Evolutionary conservation across 306 rosid genomes (phyloP), one percentile per base, ranked within the genome.

Genomic region (Inga leiocalycina): DNA sequence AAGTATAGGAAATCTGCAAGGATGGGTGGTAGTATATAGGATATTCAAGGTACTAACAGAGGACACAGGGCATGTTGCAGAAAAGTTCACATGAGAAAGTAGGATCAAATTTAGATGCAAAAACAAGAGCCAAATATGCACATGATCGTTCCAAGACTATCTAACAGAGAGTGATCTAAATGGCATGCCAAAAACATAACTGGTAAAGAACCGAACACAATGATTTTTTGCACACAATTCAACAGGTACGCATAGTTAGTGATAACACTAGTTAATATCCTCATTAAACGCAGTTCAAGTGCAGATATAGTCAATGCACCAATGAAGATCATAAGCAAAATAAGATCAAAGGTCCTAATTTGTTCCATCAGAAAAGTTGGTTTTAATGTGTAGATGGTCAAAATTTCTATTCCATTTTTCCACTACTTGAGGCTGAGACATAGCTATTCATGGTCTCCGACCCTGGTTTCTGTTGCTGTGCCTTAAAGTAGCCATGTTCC

Each of bases 401-500:
- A 71, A 80, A 74, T 44, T 81, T 72, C 59, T 62, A 17, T 62
- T 46, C 67, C 76, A 76, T 79, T 10, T 71, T 79, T 79, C 90
- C 83, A 6, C 13, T 35, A 79, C 51, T 81, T 17, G 71, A 84
- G 71, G 83, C 65, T 0, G 56, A 54, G 84, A 61, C 84, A 77
- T 75, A 91, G 37, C 44, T 75, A 79, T 84, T 80, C 81, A 75
- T 56, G 27, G 83, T 59, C 88, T 87, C 73, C 85, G 88, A 77
- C 85, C 86, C 73, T 71, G 89, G 72, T 27, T 88, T 90, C 84
- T 80, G 84, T 73, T 85, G 74, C 27, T 2, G 37, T 86, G 91
- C 83, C 85, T 79, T 79, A 79, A 91, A 87, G 35, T 10, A 3
- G 90, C 85, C 66, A 81, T 90, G 78, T 87, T 90, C 81, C 92